Evolutionary conservation across 306 rosid species (phyloP), one percentile per base, ranked within the genome.

Genomic region (Luffa acutangula): DNA sequence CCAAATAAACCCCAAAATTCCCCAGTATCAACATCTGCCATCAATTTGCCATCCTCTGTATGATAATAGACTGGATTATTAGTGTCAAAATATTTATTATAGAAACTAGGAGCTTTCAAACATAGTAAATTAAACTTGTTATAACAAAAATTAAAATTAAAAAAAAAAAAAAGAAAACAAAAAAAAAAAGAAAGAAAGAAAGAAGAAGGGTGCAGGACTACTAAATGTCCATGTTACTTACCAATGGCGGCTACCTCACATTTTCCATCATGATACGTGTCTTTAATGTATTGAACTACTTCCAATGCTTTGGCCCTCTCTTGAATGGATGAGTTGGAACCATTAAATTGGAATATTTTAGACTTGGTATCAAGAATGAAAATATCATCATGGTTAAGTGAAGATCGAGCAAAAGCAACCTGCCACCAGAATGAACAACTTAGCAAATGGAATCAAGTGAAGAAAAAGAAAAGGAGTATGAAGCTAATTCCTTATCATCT

Each of bases 1-100:
- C 99, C 98, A 86, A 96, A 96, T 57, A 89, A 87, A 79, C 87
- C 94, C 99, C 99, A 96, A 75, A 96, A 96, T 82, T 96, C 99
- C 82, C 99, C 99, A 78, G 87, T 82, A 60, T 96, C 99, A 64
- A 91, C 84, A 90, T 96, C 98, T 62, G 99, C 89, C 99, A 96
- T 96, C 89, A 96, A 78, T 88, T 83, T 96, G 79, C 99, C 99
- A 81, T 96, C 99, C 96, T 96, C 99, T 96, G 80, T 77, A 84
- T 87, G 43, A 81, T 4, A 74, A 49, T 79, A 73, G 60, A 71
- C 42, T 73, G 60, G 43, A 73, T 49, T 73, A 49, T 46, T 31
- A 21, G 59, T 11, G 42, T 6, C 37, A 71, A 10, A 33, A 71
- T 34, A 64, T 3, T 7, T 34, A 64, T 3, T 7, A 52, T 12